phyloP scores from a whole-genome alignment of 441 rosid species.

The Euphorbia corollata region DNA sequence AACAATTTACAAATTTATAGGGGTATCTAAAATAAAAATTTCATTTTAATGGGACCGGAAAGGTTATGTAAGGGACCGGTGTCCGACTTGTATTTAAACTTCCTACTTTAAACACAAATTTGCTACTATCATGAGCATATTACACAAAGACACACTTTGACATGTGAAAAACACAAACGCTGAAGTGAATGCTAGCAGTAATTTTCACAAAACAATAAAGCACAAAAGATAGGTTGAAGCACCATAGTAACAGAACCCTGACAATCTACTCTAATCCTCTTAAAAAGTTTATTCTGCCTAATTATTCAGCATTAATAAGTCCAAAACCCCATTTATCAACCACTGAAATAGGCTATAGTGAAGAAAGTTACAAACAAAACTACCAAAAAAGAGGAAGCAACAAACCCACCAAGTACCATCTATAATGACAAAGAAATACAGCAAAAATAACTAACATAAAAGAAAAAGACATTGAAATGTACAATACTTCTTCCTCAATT shows the following conservation, averaged over 20 bases:
- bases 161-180: not conserved
- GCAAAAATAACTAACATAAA: not conserved
- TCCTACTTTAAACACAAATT: not conserved
- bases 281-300: not conserved
- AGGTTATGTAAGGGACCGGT: not conserved
- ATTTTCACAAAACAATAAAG: conserved; percentile 7
- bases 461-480: conserved; percentile 9
- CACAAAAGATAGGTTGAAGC: too few relatives aligned
- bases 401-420: conserved; percentile 4
- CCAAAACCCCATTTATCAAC: conserved; percentile 9
- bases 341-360: not conserved
- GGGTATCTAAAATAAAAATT: not conserved
- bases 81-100: not conserved
- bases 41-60: not conserved
- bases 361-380: conserved; percentile 2
- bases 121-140: not conserved
- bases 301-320: conserved; percentile 8
- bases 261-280: not conserved
- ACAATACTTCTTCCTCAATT: not conserved
- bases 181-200: conserved; percentile 7
- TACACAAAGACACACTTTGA: not conserved
- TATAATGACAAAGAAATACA: not conserved
- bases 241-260: not conserved
- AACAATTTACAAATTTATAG: too few relatives aligned
- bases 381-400: not conserved